Base-by-base conservation (phyloP, 495 filamentous ascomycete genomes). In the Aspergillus indologenus region DNA sequence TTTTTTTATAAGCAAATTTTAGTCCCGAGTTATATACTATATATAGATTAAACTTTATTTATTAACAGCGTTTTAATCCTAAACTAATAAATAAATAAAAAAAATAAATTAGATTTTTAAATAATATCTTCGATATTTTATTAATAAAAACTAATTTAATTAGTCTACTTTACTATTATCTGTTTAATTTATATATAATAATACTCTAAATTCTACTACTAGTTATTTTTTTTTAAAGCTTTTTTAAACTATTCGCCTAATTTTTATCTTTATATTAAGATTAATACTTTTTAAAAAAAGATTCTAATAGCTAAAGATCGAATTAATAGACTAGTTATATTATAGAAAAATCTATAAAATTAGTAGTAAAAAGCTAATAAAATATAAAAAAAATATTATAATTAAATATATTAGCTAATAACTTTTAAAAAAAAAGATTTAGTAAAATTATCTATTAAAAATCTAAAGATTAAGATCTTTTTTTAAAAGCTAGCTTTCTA, bases 21-120 rank as follows among this genome's bases (percentile, higher is more conserved):
- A 40, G 12, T 45, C n/a, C 19, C 17, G 50, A 45, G 29, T 12
- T 21, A 47, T 34, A 19, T 49, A 60, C 18, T 34, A 34, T 56
- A 31, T 26, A 6, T 54, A 61, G 17, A 60, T 15, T 22, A 40
- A 23, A 56, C 48, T 40, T 14, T 11, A 40, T 2, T 40, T 40
- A 40, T 40, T 15, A 40, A 40, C 12, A 40, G 12, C 12, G 12
- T 40, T 40, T 15, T 40, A 40, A 8, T 9, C 12, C 12, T 14
- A 40, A 40, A 40, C 12, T 40, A 40, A 40, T 11, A 40, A 40
- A 6, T 40, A 40, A 15, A 40, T 40, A 11, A 40, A 40, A 40
- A 40, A 14, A 40, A 15, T 40, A 40, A 14, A 40, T 15, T 11
- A 40, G 34, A 40, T 40, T 40, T 14, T 40, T 11, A 15, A 40